phyloP scores from a whole-genome alignment of 2,329 filamentous ascomycete species.

The Metarhizium album region DNA sequence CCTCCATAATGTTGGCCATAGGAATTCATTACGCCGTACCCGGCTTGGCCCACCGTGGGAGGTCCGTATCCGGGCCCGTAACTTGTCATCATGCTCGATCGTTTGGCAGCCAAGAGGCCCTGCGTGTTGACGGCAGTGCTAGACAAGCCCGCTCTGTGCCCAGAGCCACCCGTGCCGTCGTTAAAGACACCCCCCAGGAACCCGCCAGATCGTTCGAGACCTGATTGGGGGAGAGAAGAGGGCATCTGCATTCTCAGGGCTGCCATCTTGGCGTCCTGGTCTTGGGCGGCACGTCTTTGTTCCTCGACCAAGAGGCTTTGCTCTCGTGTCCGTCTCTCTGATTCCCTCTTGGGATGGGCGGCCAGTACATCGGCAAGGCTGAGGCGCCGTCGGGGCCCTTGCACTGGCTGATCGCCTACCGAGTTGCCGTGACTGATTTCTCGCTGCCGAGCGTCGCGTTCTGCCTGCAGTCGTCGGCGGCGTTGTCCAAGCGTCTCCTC shows the following conservation, averaged over 20 bases:
- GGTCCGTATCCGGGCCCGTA: constrained; percentile 19
- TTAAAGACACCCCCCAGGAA: constrained; percentile 45
- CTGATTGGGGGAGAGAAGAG: constrained; percentile 22
- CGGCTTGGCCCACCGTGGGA: constrained; percentile 13
- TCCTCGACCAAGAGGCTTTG: constrained; percentile 31
- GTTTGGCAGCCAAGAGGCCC: constrained; percentile 15
- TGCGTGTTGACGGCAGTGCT: constrained; percentile 17
- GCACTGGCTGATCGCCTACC: constrained; percentile 12
- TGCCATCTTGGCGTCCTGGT: constrained; percentile 38
- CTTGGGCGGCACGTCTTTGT: constrained; percentile 27
- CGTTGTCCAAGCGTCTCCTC: constrained; percentile 75
- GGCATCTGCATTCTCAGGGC: constrained; percentile 40
- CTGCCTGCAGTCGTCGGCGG: constrained; percentile 60
- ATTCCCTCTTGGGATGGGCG: constrained; percentile 30
- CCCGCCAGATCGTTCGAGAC: constrained; percentile 29
- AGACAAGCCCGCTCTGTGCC: constrained; percentile 15
- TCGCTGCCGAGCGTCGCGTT: constrained; percentile 51
- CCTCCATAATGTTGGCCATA: constrained; percentile 11
- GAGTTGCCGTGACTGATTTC: constrained; percentile 34
- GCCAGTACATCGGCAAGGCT: constrained; percentile 51
- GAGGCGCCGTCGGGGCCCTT: constrained; percentile 20
- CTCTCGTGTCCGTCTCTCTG: constrained; percentile 29
- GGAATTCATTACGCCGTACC: constrained; percentile 16
- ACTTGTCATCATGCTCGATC: constrained; percentile 19
- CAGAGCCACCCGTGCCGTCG: constrained; percentile 34